Evolutionary conservation across 805 yeast genomes (phyloP).

Genomic region (Metschnikowia cubensis): DNA sequence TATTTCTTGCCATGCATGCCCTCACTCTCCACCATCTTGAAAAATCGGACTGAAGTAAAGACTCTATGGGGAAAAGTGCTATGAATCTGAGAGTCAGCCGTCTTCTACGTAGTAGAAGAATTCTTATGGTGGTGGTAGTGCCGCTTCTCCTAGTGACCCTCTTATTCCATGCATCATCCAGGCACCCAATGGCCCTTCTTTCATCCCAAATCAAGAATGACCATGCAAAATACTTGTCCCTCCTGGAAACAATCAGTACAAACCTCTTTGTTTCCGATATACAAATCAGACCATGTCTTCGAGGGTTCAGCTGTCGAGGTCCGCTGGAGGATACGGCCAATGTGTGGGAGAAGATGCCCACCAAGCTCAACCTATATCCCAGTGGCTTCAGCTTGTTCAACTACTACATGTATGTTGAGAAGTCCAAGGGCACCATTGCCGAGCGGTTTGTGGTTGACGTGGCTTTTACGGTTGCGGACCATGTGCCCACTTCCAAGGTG

Average conservation of each 20-base stretch:
- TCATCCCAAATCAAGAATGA: neutral
- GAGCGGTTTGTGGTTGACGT: conserved; percentile 12
- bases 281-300: conserved; percentile 12
- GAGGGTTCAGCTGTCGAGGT: conserved; percentile 14
- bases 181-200: neutral
- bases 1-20: neutral
- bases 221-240: conserved; percentile 7
- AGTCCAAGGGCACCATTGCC: conserved; percentile 7
- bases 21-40: neutral
- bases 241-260: conserved; percentile 11
- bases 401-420: conserved; percentile 17
- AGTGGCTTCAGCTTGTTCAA: conserved; percentile 9
- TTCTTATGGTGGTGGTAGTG: conserved; percentile 10
- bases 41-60: neutral
- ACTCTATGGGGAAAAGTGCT: neutral
- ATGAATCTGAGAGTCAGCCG: conserved; percentile 3
- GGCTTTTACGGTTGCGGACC: conserved; percentile 6
- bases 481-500: conserved; percentile 6
- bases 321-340: conserved; percentile 3
- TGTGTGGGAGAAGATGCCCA: conserved; percentile 12
- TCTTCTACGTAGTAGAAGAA: conserved; percentile 12
- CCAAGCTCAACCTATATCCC: conserved; percentile 15
- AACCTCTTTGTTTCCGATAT: conserved; percentile 15
- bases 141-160: conserved; percentile 7
- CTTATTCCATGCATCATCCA: conserved; percentile 8